Base-by-base conservation (phyloP, 352 stramenopile genomes). In the Globisporangium solare region DNA sequence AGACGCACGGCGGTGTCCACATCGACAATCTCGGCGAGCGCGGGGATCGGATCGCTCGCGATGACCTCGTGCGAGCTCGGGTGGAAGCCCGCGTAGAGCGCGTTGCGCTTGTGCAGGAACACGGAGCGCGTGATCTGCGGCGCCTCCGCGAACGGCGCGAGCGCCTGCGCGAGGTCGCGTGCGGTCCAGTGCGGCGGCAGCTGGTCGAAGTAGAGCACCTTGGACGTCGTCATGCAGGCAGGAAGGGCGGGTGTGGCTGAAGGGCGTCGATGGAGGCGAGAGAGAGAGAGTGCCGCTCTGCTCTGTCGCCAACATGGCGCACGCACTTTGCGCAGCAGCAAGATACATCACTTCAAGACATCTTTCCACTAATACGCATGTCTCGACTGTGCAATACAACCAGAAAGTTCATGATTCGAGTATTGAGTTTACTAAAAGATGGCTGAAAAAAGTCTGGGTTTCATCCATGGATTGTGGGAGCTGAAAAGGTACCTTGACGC, bases 151-250 rank as follows among this genome's bases (percentile, higher is more conserved):
- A 68, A 68, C 6, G 67, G 60, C 37, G 58, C 49, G 21, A 80
- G 54, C 45, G 53, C 55, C 31, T 60, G 40, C 22, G 68, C 61
- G 40, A 84, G 58, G 32, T 66, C 56, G 40, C 63, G 48, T 50
- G 80, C 74, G 7, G 71, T 82, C 71, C 67, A 79, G 40, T 79
- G 47, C n/a, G 61, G 61, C 43, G 74, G 74, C 49, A 84, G 54
- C 58, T 63, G 61, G 50, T 82, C 74, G 39, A 84, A 55, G 67
- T 76, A 80, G 21, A 84, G 58, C 59, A 84, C 74, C 51, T 79
- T 82, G 58, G 74, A 83, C 35, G 66, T 53, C 68, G 56, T 55
- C 46, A 59, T 61, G 48, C 13, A 13, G 46, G 11, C 17, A 22
- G 18, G 13, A 22, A 31, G 17, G 2, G 46, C 20, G 46, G 18